Base-by-base conservation (phyloP, 108 stramenopile species). In the Nitzschia inconspicua region DNA sequence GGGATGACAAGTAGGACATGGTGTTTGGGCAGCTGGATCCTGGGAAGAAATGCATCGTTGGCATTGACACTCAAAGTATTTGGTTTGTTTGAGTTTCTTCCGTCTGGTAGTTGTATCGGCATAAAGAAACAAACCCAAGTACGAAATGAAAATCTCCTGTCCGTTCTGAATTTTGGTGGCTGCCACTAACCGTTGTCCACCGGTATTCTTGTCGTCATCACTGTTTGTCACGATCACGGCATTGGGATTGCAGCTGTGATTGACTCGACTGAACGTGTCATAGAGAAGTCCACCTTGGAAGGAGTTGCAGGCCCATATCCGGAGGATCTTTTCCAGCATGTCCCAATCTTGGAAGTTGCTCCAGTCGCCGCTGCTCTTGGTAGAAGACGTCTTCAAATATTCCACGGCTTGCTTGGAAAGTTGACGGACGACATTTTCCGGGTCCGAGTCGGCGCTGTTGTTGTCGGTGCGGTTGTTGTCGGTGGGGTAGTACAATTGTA, bases 171-270 rank as follows among this genome's bases (percentile, higher is more conserved):
- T 87, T 20, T 59, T 41, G 23, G 86, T 73, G 0, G 78, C 80
- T 23, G 90, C 90, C 27, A 69, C 54, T 23, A 93, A 23, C 20
- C 47, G 49, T 47, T 72, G 74, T 39, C 37, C 69, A 37, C 66
- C 25, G 4, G 44, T 43, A 25, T 54, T 34, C 7, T 25, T 14
- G 22, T 31, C 18, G 7, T 58, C 46, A 26, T 55, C 52, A 11
- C 48, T 16, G 41, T 30, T 53, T 10, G 44, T 68, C 46, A 70
- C 55, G 30, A 89, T 73, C n/a, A 87, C 58, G 3, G 86, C 79
- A 71, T 85, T 93, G 14, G 87, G 84, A 72, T 89, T 60, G 52
- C 91, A 93, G 16, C 76, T 77, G 72, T 93, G 91, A 68, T 88
- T 93, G 24, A 77, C 71, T 16, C 91, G 59, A 47, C 80, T 83